Base-by-base conservation (phyloP, 1,284 basidiomycete genomes). In the Uromyces viciae-fabae region DNA sequence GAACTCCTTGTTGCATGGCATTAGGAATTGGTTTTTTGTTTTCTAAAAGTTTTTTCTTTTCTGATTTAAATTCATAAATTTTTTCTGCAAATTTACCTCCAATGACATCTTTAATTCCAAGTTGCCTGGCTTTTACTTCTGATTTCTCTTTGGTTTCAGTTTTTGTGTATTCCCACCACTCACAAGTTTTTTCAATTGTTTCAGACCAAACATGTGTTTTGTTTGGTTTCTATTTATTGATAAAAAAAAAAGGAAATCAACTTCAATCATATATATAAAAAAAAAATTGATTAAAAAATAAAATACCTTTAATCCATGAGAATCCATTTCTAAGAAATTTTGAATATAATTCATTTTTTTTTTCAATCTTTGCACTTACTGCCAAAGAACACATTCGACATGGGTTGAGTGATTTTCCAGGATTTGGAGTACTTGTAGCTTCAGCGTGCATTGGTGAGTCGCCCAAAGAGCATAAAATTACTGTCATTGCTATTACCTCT, bases 361-460 rank as follows among this genome's bases (percentile, higher is more conserved):
- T 40, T 8, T 64, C 11, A 38, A 14, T 19, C 25, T 28, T 64
- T 17, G 9, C 60, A 22, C 42, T 38, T 8, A 28, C 33, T 8
- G 17, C 14, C n/a, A 64, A 64, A 28, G 19, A 14, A 28, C 33
- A 64, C 60, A 64, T 40, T 28, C 36, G 46, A 38, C 46, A 54
- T 3, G 49, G 71, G n/a, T 52, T 73, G 3, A 73, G 54, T 25
- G 71, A 54, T 22, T 19, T 31, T 54, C 33, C 71, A 7, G 71
- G 71, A 25, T 54, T 73, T 15, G 33, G 46, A 49, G 71, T 73
- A 33, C 36, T 73, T n/a, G 46, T 49, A 9, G 49, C 49, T 22
- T 71, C 43, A 2, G 68, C 33, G 42, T 71, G 68, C 68, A 74
- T 74, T 38, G 52, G 72, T 1, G 52, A 74, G 28, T 54, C 52